phyloP scores from a whole-genome alignment of 1,284 basidiomycete species.

The Leccinum subspadiceum region DNA sequence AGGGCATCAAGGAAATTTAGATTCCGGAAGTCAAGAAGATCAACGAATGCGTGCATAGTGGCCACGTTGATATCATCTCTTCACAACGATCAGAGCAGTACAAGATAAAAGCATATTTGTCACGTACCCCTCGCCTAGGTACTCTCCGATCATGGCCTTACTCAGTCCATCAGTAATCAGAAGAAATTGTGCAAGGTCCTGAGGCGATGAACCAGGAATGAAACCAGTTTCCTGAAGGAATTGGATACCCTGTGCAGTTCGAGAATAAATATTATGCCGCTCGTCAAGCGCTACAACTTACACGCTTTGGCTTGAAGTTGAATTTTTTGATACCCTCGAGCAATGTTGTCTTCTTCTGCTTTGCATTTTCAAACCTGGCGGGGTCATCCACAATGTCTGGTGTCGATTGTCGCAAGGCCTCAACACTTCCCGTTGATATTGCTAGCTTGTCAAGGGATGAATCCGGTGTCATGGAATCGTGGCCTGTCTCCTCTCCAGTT shows the following conservation, averaged over 20 bases:
- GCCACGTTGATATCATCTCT: constrained; percentile 87
- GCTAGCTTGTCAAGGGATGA: constrained; percentile 51
- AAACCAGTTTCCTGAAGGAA: constrained; percentile 91
- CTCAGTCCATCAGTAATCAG: constrained; percentile 90
- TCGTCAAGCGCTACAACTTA: constrained; percentile 33
- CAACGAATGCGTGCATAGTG: constrained; percentile 96
- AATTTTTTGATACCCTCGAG: constrained; percentile 97
- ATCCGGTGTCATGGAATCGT: constrained; percentile 54
- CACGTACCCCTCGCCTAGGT: constrained; percentile 90
- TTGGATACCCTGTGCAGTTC: constrained; percentile 68
- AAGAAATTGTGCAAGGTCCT: constrained; percentile 86
- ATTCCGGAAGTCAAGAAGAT: constrained; percentile 82
- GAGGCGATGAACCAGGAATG: constrained; percentile 73
- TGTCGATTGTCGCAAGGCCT: constrained; percentile 61
- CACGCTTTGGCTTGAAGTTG: constrained; percentile 96
- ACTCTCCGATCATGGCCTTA: constrained; percentile 97
- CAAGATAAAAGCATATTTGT: not conserved
- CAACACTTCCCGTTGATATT: constrained; percentile 42
- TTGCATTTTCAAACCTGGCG: constrained; percentile 91
- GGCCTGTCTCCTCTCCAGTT: constrained; percentile 48
- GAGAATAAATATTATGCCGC: constrained; percentile 4
- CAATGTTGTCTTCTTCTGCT: constrained; percentile 94
- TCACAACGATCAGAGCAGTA: constrained; percentile 12
- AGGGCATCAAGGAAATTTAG: constrained; percentile 85
- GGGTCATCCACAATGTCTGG: constrained; percentile 88